phyloP scores from a whole-genome alignment of 2,329 filamentous ascomycete species.

The Cladophialophora psammophila region DNA sequence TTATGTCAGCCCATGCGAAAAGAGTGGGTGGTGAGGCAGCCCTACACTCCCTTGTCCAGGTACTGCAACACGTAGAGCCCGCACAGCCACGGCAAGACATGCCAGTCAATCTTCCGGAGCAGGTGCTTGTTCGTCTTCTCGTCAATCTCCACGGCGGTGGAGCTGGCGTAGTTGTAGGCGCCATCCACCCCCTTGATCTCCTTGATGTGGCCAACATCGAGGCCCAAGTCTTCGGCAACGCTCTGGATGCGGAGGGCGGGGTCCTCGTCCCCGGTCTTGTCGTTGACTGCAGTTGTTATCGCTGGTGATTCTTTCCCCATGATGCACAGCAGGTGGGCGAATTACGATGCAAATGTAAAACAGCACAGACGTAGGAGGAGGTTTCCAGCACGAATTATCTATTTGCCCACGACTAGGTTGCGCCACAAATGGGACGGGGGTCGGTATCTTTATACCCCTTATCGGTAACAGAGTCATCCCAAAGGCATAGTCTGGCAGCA shows the following conservation, averaged over 20 bases:
- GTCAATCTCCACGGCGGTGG: slow-evolving; percentile 9
- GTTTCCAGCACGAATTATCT: not conserved
- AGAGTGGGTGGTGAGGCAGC: not conserved
- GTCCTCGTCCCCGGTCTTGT: slow-evolving; percentile 1
- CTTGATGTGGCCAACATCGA: slow-evolving; percentile 17
- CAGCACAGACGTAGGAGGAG: not conserved
- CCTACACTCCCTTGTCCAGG: slow-evolving; percentile 15
- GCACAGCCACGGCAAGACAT: slow-evolving; percentile 13
- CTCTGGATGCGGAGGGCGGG: slow-evolving; percentile 12
- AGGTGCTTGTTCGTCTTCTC: slow-evolving; percentile 16
- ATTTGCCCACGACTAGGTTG: not conserved
- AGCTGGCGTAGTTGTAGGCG: slow-evolving; percentile 16
- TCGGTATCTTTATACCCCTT: slow-evolving; percentile 15
- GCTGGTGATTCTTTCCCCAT: slow-evolving; percentile 14
- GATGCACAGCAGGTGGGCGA: not conserved
- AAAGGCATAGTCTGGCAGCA: not conserved
- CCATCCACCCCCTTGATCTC: slow-evolving; percentile 17
- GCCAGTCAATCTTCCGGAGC: slow-evolving; percentile 16
- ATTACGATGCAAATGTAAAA: not conserved
- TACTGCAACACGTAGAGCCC: slow-evolving; percentile 15
- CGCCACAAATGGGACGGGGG: not conserved
- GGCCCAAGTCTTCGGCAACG: slow-evolving; percentile 8
- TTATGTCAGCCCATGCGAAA: not conserved
- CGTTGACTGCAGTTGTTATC: slow-evolving; percentile 5
- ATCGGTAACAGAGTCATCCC: not conserved